Conservation (phyloP, 2,329 filamentous ascomycete species). For the Xylaria sp. region DNA sequence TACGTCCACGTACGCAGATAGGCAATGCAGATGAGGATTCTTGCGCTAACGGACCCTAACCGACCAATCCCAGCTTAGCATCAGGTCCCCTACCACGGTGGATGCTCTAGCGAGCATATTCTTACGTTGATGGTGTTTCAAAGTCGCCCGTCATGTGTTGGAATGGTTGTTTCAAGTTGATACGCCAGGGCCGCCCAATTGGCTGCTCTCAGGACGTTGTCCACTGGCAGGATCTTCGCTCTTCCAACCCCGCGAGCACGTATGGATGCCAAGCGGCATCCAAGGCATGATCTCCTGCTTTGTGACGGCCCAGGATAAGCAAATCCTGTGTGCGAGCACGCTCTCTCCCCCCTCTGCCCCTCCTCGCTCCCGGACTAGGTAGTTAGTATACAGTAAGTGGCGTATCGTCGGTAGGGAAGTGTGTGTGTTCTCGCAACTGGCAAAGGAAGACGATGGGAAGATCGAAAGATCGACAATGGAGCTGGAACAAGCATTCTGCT, state of each 20-base stretch:
- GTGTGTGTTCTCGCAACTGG: neutral
- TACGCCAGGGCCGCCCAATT: constrained; percentile 26
- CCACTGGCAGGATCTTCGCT: constrained; percentile 30
- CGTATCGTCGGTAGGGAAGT: no score
- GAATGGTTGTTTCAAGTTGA: constrained; percentile 37
- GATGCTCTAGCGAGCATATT: constrained; percentile 26
- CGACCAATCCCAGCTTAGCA: constrained; percentile 15
- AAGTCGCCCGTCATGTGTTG: constrained; percentile 34
- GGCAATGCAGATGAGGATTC: neutral
- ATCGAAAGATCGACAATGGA: constrained; percentile 26
- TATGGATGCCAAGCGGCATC: constrained; percentile 21
- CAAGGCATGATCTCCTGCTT: constrained; percentile 30
- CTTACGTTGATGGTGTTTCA: constrained; percentile 37
- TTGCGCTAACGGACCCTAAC: constrained; percentile 6
- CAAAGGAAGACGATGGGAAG: constrained; percentile 8
- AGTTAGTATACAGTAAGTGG: no score
- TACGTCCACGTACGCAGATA: constrained; percentile 1
- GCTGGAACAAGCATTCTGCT: constrained; percentile 18
- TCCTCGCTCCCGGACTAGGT: neutral
- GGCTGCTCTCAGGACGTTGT: constrained; percentile 18
- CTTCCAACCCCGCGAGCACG: constrained; percentile 29
- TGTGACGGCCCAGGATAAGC: constrained; percentile 19
- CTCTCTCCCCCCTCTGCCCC: constrained; percentile 3
- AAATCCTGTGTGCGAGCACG: neutral
- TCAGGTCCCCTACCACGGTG: constrained; percentile 2